phyloP scores from a whole-genome alignment of 345 rosid genomes.

The Gossypium anomalum region DNA sequence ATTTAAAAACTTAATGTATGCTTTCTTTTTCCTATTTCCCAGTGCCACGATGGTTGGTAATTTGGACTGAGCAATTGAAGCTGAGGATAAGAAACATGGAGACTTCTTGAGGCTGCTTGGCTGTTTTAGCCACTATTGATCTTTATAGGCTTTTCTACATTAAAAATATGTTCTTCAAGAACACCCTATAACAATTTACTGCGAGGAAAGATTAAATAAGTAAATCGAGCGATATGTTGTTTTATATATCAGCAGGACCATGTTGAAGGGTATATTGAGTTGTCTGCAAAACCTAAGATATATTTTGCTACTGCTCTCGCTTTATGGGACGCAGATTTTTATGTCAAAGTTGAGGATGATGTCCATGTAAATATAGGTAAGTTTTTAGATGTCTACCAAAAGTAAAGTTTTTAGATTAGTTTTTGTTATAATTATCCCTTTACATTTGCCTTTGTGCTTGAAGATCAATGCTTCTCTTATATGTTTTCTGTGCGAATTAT shows the following conservation, averaged over 20 bases:
- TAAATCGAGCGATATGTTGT: background rate
- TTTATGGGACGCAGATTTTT: constrained; percentile 92
- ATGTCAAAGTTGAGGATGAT: constrained; percentile 96
- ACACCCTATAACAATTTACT: background rate
- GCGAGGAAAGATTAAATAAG: background rate
- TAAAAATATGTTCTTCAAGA: background rate
- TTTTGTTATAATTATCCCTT: background rate
- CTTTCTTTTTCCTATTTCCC: constrained; percentile 1
- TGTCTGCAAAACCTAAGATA: constrained; percentile 92
- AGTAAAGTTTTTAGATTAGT: background rate
- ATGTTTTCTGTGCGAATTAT: background rate
- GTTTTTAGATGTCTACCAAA: background rate
- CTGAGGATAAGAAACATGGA: constrained; percentile 88
- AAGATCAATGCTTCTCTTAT: background rate
- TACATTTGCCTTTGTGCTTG: background rate
- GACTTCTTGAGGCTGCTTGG: constrained; percentile 81
- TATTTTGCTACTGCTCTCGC: constrained; percentile 87
- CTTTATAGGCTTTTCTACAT: constrained; percentile 6
- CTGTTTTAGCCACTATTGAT: constrained; percentile 1
- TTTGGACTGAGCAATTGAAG: constrained; percentile 86
- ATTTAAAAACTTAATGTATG: background rate
- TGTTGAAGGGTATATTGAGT: constrained; percentile 93
- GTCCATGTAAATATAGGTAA: constrained; percentile 95
- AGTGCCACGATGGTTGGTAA: constrained; percentile 92
- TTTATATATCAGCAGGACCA: constrained; percentile 58